These are phyloP conservation scores for Cercospora beticola DNA, from an alignment of 2,329 filamentous ascomycete species.

Conservation along the genomic window DNA sequence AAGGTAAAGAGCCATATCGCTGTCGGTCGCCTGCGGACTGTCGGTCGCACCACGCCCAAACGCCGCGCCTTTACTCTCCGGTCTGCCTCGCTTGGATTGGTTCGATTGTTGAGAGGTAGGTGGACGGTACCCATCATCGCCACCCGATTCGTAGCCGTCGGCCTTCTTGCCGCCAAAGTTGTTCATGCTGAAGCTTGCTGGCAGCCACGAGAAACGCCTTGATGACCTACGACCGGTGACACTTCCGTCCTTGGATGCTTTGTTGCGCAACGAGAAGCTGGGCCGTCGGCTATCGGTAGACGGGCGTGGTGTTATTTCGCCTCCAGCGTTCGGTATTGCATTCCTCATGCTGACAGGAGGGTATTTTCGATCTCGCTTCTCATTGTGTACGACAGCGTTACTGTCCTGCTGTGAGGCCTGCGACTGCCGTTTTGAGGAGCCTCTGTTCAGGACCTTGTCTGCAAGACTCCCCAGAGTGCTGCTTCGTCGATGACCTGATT, in stretches of 20 bases:
- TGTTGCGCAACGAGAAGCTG: constrained; percentile 52
- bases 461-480: constrained; percentile 61
- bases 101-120: constrained; percentile 30
- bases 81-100: constrained; percentile 35
- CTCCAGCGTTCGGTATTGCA: constrained; percentile 56
- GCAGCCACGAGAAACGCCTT: constrained; percentile 53
- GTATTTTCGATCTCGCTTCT: constrained; percentile 70
- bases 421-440: constrained; percentile 36
- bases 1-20: constrained; percentile 45
- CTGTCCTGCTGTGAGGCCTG: constrained; percentile 40
- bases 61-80: constrained; percentile 42
- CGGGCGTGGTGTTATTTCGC: constrained; percentile 53
- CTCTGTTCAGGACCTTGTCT: constrained; percentile 81
- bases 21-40: constrained; percentile 47
- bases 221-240: constrained; percentile 41
- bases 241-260: constrained; percentile 42
- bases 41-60: constrained; percentile 47
- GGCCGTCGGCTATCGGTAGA: constrained; percentile 52
- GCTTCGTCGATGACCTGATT: constrained; percentile 67
- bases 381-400: constrained; percentile 46
- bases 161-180: constrained; percentile 42
- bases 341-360: constrained; percentile 90
- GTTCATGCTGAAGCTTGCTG: constrained; percentile 49
- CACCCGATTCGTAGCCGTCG: constrained; percentile 37
- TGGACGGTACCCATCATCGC: constrained; percentile 30